Evolutionary conservation across 495 filamentous ascomycete species (phyloP), one percentile per base, ranked within the genome.

Genomic region (Trichoderma virens): DNA sequence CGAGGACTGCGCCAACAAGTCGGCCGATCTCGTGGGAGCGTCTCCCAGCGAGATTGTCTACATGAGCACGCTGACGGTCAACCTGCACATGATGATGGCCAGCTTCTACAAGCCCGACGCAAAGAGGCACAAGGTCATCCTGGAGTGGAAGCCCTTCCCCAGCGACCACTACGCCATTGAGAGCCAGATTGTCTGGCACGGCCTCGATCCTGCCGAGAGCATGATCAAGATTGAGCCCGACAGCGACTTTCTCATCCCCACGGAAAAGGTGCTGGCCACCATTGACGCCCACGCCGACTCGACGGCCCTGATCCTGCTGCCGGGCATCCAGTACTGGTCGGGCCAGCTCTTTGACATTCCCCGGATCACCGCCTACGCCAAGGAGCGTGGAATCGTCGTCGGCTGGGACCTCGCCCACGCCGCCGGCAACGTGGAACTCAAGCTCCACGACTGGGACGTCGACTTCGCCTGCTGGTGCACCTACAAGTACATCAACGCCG

Each of bases 331-430:
- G 71, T 98, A 90, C 79, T 98, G 97, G 74, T 95, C 91, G 0
- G 94, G 94, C 64, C 93, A 97, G 70, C 85, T 89, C 66, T 85
- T 98, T 56, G 91, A 98, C 71, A 92, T 98, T 59, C 80, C 83
- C 59, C 81, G 80, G 61, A 98, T 98, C 74, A 98, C 94, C 8
- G 79, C 82, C 4, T 82, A 90, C 71, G 93, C 93, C 0, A 91
- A 90, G 65, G 78, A 80, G 16, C 84, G 87, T 66, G 87, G 85
- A 39, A 90, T 98, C 63, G 77, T 89, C 38, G 85, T 97, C 41
- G 90, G 93, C 63, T 98, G 92, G 92, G 94, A 98, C 73, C 88
- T 97, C 64, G 94, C 94, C 4, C 94, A 98, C 75, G 94, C 93
- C 11, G 91, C 86, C 7, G 94, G 95, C 34, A 98, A 98, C 74